Base-by-base conservation (phyloP, 768 basidiomycete genomes). In the Termitomyces heimii region DNA sequence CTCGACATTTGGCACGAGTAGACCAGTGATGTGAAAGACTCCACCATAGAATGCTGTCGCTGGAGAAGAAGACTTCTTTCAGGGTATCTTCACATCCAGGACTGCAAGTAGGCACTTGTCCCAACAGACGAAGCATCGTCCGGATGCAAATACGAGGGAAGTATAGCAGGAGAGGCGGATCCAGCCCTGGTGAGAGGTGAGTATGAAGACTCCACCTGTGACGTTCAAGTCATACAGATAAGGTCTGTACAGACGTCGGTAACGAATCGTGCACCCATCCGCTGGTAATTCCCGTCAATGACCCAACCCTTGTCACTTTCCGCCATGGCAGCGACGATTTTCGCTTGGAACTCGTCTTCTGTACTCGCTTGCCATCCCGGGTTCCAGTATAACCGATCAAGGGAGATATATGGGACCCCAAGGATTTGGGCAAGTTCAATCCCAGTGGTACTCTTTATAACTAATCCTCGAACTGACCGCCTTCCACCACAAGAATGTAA, bases 121-220 rank as follows among this genome's bases (percentile, higher is more conserved):
- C 50, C 10, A 78, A 48, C 12, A 82, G 56, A 22, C 83, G 77
- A 57, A 72, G 64, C n/a, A 84, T 63, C 0, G 85, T 87, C 47
- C 86, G 75, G 54, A 72, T 60, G 57, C 79, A 63, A 26, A 86
- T 62, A 16, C 86, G 82, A 22, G 86, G 83, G 54, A 88, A 75
- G 70, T 88, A 88, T 10, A 81, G 67, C 9, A 71, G 18, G 34
- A 88, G 69, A 13, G 86, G 87, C 8, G 85, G 85, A 61, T 88
- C 85, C 22, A 88, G 71, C 87, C 87, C 86, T 88, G 54, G 55
- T 14, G 12, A 39, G 43, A 47, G 52, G 37, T 22, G 16, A 44
- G 48, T 31, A 34, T 28, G 49, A 18, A 0, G 22, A 35, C 46
- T 39, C 45, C 26, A 29, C 53, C 35, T 20, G 13, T 20, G 22